Evolutionary conservation across 192 early-diverging fungal species (phyloP).

Genomic region (Entrophospora sp.): DNA sequence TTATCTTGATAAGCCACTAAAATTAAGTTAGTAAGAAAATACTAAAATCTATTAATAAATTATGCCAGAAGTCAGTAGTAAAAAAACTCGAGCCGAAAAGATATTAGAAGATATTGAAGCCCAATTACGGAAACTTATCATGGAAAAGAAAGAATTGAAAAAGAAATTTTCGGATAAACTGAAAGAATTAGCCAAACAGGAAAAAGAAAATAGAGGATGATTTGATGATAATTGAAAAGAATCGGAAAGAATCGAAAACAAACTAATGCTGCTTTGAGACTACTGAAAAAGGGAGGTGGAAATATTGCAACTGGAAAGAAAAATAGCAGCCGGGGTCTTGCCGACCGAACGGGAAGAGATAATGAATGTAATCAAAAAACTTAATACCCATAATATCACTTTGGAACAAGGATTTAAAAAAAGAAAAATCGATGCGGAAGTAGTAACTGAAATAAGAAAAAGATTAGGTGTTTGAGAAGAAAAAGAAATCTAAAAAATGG

Average conservation of each 20-base stretch:
- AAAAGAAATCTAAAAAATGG: neutral
- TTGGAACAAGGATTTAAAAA: neutral
- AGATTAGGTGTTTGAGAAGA: conserved; percentile 1
- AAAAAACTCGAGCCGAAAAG: neutral
- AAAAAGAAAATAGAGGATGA: neutral
- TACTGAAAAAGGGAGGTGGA: neutral
- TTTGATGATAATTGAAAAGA: neutral
- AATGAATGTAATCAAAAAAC: neutral
- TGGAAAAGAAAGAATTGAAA: neutral
- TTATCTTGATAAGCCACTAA: conserved; percentile 1
- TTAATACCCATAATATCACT: neutral
- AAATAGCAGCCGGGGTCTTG: neutral
- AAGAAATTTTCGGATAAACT: neutral
- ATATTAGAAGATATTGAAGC: neutral
- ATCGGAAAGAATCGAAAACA: neutral
- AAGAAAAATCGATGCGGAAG: neutral
- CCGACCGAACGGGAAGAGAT: neutral
- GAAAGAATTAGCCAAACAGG: neutral
- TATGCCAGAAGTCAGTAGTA: neutral
- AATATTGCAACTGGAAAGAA: neutral
- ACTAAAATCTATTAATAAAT: neutral
- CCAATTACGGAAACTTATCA: neutral
- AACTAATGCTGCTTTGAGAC: neutral
- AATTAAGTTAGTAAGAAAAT: neutral
- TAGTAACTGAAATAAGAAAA: neutral